These are phyloP conservation scores for Tulasnella sp. DNA, from an alignment of 768 basidiomycete species.

Conservation along the genomic window DNA sequence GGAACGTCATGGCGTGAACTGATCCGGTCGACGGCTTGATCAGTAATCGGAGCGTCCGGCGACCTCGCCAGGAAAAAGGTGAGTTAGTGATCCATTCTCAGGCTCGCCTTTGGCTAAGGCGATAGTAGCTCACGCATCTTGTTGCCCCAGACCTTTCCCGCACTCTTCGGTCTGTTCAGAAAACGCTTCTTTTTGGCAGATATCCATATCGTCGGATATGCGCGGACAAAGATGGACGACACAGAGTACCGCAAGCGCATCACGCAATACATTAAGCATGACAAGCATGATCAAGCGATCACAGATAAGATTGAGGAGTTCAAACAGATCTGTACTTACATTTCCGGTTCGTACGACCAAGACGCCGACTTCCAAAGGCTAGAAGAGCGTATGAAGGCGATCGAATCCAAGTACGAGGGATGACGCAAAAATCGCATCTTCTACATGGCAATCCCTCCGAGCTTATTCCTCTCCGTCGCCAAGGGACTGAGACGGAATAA, in stretches of 20 bases:
- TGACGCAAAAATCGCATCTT: constrained; percentile 70
- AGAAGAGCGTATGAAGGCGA: constrained; percentile 60
- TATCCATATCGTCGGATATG: constrained; percentile 90
- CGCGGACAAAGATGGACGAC: constrained; percentile 86
- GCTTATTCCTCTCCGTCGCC: constrained; percentile 86
- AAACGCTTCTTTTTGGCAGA: constrained; percentile 70
- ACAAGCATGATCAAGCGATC: constrained; percentile 48
- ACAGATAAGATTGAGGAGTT: constrained; percentile 66
- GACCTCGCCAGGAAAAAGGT: constrained; percentile 99
- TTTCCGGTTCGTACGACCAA: constrained; percentile 85
- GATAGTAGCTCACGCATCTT: neutral
- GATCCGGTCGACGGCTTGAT: constrained; percentile 14
- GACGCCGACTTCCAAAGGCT: constrained; percentile 66
- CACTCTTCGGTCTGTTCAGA: constrained; percentile 80
- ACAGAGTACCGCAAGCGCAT: constrained; percentile 77
- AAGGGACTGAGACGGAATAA: constrained; percentile 71
- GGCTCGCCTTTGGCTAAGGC: constrained; percentile 10
- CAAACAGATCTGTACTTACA: constrained; percentile 68
- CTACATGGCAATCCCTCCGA: constrained; percentile 96
- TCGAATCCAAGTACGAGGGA: constrained; percentile 62
- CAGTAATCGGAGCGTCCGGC: constrained; percentile 91
- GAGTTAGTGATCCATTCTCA: constrained; percentile 9
- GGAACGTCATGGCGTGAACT: too few species aligned
- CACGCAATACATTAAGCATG: constrained; percentile 75
- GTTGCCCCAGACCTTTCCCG: constrained; percentile 72